Conservation (phyloP, 2,329 filamentous ascomycete genomes). For the Ceratocystis harringtonii region DNA sequence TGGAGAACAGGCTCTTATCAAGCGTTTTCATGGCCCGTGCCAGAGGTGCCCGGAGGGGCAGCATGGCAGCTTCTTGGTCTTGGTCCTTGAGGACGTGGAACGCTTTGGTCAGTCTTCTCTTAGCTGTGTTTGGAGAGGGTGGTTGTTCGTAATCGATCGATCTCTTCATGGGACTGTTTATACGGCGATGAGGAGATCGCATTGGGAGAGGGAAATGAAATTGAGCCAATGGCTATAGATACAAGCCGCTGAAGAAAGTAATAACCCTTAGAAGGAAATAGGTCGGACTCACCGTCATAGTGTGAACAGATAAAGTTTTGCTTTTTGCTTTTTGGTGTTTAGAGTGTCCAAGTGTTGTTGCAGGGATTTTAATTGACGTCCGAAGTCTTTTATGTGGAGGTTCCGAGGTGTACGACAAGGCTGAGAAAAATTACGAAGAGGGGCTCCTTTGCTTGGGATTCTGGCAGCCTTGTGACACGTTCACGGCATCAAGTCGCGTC, state of each 20-base stretch:
- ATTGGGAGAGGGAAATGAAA: neutral
- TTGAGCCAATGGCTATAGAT: neutral
- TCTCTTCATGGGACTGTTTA: neutral
- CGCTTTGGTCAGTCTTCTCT: constrained; percentile 3
- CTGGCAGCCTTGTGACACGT: neutral
- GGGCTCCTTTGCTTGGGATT: neutral
- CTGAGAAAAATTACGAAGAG: constrained; percentile 12
- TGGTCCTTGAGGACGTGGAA: constrained; percentile 14
- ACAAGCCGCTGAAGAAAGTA: neutral
- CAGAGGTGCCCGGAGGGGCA: constrained; percentile 59
- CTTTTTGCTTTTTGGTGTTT: neutral
- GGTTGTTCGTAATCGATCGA: neutral
- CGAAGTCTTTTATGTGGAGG: constrained; percentile 8
- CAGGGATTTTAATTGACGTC: constrained; percentile 17
- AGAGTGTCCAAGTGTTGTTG: neutral
- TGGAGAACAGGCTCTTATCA: constrained; percentile 70
- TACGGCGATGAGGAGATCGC: neutral
- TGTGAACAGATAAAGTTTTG: constrained; percentile 3
- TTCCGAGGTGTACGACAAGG: constrained; percentile 4
- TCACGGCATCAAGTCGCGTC: neutral
- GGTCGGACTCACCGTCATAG: constrained; percentile 3
- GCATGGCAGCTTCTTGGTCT: constrained; percentile 30
- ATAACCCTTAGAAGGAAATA: neutral
- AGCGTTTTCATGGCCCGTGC: constrained; percentile 66
- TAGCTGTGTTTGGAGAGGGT: neutral